Evolutionary conservation across 768 basidiomycete genomes (phyloP).

Genomic region (Tremella yokohamensis): DNA sequence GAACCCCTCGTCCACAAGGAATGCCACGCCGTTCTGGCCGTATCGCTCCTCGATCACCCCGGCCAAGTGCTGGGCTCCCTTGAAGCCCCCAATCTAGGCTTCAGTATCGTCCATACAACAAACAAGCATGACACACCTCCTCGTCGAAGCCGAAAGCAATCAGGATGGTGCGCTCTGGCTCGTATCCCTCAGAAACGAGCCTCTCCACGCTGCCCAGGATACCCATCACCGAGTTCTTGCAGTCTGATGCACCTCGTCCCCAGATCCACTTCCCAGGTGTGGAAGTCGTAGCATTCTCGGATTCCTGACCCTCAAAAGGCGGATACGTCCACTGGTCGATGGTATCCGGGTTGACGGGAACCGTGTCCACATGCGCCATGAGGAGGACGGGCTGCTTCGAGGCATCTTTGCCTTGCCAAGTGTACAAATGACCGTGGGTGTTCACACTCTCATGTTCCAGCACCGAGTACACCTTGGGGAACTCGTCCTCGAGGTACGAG

Average conservation of each 20-base stretch:
- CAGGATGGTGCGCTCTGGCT: conserved; percentile 56
- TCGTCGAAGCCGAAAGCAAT: conserved; percentile 64
- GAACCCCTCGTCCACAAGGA: conserved; percentile 82
- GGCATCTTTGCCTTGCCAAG: conserved; percentile 64
- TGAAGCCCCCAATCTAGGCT: conserved; percentile 18
- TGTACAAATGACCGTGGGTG: conserved; percentile 69
- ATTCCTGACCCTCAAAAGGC: conserved; percentile 59
- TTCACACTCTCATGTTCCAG: conserved; percentile 68
- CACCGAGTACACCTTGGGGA: conserved; percentile 33
- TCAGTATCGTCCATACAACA: conserved; percentile 16
- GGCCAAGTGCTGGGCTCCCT: conserved; percentile 12
- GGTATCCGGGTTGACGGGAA: conserved; percentile 63
- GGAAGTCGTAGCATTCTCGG: conserved; percentile 24
- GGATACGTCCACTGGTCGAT: conserved; percentile 60
- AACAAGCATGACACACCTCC: conserved; percentile 54
- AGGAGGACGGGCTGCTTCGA: conserved; percentile 66
- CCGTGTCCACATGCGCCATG: conserved; percentile 57
- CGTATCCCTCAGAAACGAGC: conserved; percentile 81
- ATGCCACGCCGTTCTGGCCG: conserved; percentile 61
- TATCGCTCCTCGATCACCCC: conserved; percentile 6
- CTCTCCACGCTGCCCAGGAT: conserved; percentile 47
- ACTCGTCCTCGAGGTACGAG: conserved; percentile 40
- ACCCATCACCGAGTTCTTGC: conserved; percentile 59
- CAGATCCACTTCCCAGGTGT: conserved; percentile 59
- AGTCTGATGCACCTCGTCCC: conserved; percentile 72